Conservation (phyloP, 768 basidiomycete genomes). For the Chiua virens region DNA sequence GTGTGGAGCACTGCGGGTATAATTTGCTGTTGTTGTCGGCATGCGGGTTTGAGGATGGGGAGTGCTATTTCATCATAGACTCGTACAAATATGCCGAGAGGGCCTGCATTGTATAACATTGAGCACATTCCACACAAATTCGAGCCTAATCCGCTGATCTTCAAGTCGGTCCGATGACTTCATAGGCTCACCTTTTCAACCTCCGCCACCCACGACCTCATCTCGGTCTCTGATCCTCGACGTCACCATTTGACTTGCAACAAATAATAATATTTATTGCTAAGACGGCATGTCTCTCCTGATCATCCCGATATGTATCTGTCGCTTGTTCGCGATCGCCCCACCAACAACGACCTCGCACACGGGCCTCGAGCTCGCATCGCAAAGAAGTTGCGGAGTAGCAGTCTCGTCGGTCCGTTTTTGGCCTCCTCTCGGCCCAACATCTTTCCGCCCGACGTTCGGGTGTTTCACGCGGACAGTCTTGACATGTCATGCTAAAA, state of each 20-base stretch:
- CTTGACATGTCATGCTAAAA: no score
- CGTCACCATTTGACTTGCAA: neutral
- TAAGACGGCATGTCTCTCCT: neutral
- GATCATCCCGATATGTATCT: slow-evolving; percentile 17
- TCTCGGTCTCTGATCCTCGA: slow-evolving; percentile 27
- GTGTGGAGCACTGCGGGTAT: slow-evolving; percentile 13
- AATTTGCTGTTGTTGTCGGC: slow-evolving; percentile 15
- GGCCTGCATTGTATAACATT: slow-evolving; percentile 30
- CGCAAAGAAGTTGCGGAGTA: neutral
- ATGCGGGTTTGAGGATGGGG: slow-evolving; percentile 18
- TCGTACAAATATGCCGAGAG: slow-evolving; percentile 6
- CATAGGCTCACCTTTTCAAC: slow-evolving; percentile 16
- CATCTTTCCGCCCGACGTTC: slow-evolving; percentile 17
- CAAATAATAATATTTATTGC: no score
- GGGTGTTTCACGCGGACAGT: slow-evolving; percentile 21
- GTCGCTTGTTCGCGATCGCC: no score
- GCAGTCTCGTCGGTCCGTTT: no score
- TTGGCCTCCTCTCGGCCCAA: no score
- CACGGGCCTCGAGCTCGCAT: slow-evolving; percentile 12
- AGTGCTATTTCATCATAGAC: slow-evolving; percentile 24
- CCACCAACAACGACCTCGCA: no score
- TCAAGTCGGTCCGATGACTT: slow-evolving; percentile 27
- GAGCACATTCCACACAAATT: slow-evolving; percentile 3
- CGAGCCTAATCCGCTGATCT: slow-evolving; percentile 1
- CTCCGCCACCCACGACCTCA: slow-evolving; percentile 10